Evolutionary conservation across 768 basidiomycete species (phyloP), one percentile per base, ranked within the genome.

Genomic region (Daedaleopsis sinensis): DNA sequence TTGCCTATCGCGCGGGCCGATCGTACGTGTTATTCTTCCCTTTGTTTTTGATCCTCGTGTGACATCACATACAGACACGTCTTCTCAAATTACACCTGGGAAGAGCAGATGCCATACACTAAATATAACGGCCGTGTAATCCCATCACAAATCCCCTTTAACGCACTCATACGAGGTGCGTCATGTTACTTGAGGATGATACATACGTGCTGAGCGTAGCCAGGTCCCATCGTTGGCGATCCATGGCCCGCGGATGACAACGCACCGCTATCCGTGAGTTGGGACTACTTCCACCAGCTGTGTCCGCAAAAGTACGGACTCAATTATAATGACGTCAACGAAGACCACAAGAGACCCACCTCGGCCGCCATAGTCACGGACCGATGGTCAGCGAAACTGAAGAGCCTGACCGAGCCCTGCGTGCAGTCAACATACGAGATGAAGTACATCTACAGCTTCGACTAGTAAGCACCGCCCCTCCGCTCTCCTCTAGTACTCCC

Each of bases 21-120:
- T 69, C 78, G 78, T 79, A 57, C 54, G 77, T 71, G 18, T 2
- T 42, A 11, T 18, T 10, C 11, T 42, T 18, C 11, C 3, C 39
- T 13, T 3, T 42, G 13, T 5, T 42, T 13, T 42, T 11, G 39
- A 5, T 13, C 11, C 39, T 32, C 27, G 27, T 32, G 39, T 12
- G 18, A 42, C 13, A 18, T 10, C 2, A 10, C 39, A 18, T 12
- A 42, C 39, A 42, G 39, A 21, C 75, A 71, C 37, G 85, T 86
- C 3, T 85, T 84, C 64, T 77, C 84, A 59, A 82, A 86, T 51
- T 85, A 82, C 62, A 82, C 82, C 0, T 86, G 84, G 85, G 70
- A 76, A 9, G 71, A 70, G 3, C 74, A 79, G 13, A 75, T 74
- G 0, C 78, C 80, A 35, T 76, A 64, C 43, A 50, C 77, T 0